Percentiles rank a stretch among this genome's conserved stretches.
Conservation (phyloP, 495 filamentous ascomycete species). For the Cercophora sp. region DNA sequence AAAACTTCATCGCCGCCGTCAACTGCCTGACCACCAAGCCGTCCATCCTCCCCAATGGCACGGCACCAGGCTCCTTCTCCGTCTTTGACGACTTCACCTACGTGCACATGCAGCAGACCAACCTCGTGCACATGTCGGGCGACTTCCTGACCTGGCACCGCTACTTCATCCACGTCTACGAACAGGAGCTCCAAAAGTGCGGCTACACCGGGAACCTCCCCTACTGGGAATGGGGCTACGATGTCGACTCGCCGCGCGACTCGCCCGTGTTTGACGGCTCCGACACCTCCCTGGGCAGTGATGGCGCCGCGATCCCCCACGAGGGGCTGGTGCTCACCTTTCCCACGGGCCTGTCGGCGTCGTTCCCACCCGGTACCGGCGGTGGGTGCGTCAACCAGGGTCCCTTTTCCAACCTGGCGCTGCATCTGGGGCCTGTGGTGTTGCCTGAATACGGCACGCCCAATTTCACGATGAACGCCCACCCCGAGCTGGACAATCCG, state of each 20-base stretch:
- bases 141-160: slow-evolving; percentile 8
- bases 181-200: neutral
- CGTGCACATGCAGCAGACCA: slow-evolving; percentile 57
- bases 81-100: slow-evolving; percentile 64
- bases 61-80: slow-evolving; percentile 19
- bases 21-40: slow-evolving; percentile 56
- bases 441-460: neutral
- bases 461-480: neutral
- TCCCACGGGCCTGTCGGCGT: neutral
- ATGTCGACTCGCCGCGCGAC: neutral
- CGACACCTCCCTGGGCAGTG: neutral
- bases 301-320: neutral
- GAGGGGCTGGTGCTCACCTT: neutral
- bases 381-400: neutral
- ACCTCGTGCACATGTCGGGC: neutral
- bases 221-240: neutral
- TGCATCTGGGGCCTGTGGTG: neutral
- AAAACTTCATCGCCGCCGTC: slow-evolving; percentile 58
- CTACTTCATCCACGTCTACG: neutral
- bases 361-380: neutral
- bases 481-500: neutral
- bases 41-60: slow-evolving; percentile 31
- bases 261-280: neutral
- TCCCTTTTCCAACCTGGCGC: neutral
- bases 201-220: neutral